Base-by-base conservation (phyloP, 2,329 filamentous ascomycete species). In the Grosmannia clavigera region DNA sequence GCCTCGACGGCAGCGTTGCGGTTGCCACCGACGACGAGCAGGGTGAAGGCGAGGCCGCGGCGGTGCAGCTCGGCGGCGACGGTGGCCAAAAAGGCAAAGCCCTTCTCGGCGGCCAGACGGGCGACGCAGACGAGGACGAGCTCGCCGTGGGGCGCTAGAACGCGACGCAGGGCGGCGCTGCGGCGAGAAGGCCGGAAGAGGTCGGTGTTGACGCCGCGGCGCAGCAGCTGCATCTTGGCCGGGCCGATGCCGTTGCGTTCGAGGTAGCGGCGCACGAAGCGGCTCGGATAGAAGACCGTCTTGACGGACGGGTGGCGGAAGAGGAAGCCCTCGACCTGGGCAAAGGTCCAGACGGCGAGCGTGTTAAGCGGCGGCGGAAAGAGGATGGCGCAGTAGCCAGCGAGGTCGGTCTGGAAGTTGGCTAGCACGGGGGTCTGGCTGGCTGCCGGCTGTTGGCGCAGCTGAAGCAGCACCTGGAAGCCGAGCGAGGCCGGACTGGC, bases 341-440 rank as follows among this genome's bases (percentile, higher is more conserved):
- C 77, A 60, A 88, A 81, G 12, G 85, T 74, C 69, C 79, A 83
- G 55, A 84, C 82, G 5, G 83, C 84, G 60, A 85, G 76, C 12
- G 72, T 71, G 65, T 82, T 82, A 22, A 89, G 74, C 0, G 82
- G 83, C 1, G 76, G 72, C 0, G 85, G 83, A 62, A 89, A 86
- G n/a, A 89, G 73, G 57, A 88, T 86, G 56, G 81, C 78, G 66
- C 83, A 85, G 68, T 88, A 89, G 1, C 84, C 84, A 0, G 83
- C 81, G 11, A 89, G 73, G 67, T 88, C 85, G 1, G 85, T 89
- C 70, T 88, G 85, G 64, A 87, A 88, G 69, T 88, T 89, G 68
- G 85, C 80, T 52, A 88, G 75, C 1, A 86, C 74, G 2, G 81
- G 81, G 1, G 84, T 78, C 51, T 83, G 82, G 10, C 75, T 74